A percentile compares a stretch with the other conserved stretches of the same genome.
Evolutionary conservation across 805 yeast species (phyloP).

Genomic region (Yarrowia osloensis): DNA sequence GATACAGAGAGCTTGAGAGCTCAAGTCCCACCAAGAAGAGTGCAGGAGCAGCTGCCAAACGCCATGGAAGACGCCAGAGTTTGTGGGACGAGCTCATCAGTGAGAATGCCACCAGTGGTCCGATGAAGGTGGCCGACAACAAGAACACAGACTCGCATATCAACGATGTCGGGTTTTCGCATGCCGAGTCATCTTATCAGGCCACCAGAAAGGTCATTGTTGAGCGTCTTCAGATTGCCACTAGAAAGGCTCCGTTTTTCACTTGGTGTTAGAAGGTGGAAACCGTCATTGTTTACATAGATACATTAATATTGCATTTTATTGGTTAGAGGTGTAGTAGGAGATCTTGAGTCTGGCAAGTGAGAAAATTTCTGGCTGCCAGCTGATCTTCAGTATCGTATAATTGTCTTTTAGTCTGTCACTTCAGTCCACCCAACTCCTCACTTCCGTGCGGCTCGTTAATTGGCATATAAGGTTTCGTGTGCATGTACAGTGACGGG

Average conservation of each 20-base stretch:
- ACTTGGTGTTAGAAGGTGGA: conserved; percentile 56
- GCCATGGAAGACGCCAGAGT: conserved; percentile 30
- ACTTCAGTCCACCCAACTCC: no score
- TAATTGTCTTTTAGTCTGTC: no score
- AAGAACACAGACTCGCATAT: conserved; percentile 10
- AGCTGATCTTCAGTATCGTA: no score
- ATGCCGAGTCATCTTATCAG: conserved; percentile 34
- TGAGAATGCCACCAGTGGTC: conserved; percentile 21
- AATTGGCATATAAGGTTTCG: no score
- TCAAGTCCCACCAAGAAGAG: not conserved
- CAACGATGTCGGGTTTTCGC: conserved; percentile 37
- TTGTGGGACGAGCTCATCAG: conserved; percentile 33
- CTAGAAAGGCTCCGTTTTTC: conserved; percentile 61
- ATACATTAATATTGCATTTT: not conserved
- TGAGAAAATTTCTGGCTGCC: no score
- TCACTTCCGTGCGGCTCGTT: no score
- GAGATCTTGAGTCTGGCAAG: no score
- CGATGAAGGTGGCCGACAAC: not conserved
- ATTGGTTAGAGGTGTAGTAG: no score
- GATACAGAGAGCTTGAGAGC: conserved; percentile 1
- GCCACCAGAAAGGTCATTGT: conserved; percentile 54
- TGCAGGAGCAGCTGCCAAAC: not conserved
- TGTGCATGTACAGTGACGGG: no score
- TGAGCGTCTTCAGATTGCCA: conserved; percentile 59
- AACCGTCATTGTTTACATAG: not conserved